Base-by-base conservation (phyloP, 2,329 filamentous ascomycete genomes). In the Hawksworthiomyces lignivorus region DNA sequence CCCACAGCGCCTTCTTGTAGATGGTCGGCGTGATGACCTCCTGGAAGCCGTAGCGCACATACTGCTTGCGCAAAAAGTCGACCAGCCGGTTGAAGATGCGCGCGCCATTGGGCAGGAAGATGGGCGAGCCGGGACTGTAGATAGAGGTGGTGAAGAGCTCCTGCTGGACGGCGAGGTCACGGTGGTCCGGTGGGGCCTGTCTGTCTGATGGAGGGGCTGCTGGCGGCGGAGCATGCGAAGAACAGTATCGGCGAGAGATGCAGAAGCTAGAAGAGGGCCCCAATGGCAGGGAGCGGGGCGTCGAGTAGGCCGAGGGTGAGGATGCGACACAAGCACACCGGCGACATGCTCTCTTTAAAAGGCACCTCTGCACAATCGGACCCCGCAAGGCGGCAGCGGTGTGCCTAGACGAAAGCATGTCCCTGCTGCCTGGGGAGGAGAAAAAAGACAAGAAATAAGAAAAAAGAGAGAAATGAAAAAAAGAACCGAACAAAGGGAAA, bases 21-120 rank as follows among this genome's bases (percentile, higher is more conserved):
- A 94, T 92, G 36, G 81, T 92, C 2, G 88, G 87, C 7, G 87
- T 92, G 52, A 94, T 80, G 50, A 94, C 87, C 60, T 94, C 87
- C 51, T 88, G 75, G 58, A 90, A 94, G 46, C 87, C 87, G 62
- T 90, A 92, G 49, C 80, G 76, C 20, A 82, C 76, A 56, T 94
- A 94, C 57, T 94, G 87, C 45, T 81, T 80, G 49, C 87, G 83
- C 43, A 94, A 71, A 56, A 92, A 94, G 32, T 82, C 73, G 46
- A 87, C 77, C 18, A 94, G 76, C 41, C 86, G 83, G 57, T 92
- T 89, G 67, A 94, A 88, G 52, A 94, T 77, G 44, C 80, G 79
- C 1, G 87, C 74, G 50, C 88, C 88, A 56, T 87, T 82, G 18
- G 87, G 87, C 6, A 89, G 73, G 54, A 94, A 87, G 10, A 94